Percentiles rank a stretch among this genome's conserved stretches.
Conservation (phyloP, 345 rosid species). For the Cardiospermum halicacabum region DNA sequence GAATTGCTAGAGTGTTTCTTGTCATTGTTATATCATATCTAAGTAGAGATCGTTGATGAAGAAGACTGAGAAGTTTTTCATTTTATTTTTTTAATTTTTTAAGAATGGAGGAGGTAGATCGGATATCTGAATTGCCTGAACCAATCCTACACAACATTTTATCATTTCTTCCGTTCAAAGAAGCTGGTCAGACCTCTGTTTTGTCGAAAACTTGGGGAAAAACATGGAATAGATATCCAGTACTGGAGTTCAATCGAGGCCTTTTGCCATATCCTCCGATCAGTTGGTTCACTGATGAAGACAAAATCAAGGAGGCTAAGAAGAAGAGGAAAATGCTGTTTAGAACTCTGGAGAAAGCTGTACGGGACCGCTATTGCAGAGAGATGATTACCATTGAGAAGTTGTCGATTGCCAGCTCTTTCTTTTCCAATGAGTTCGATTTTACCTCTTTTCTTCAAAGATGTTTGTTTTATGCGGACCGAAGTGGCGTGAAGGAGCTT, state of each 20-base stretch:
- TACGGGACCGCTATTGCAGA: neutral
- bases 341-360: neutral
- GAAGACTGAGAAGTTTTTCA: too few species aligned
- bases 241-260: neutral
- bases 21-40: too few species aligned
- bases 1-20: too few species aligned
- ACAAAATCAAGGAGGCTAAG: neutral
- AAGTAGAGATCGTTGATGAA: too few species aligned
- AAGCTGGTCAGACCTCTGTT: neutral
- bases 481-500: too few species aligned
- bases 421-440: neutral
- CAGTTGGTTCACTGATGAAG: neutral
- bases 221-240: neutral
- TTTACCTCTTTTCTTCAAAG: neutral
- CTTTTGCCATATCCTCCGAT: neutral
- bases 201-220: slow-evolving; percentile 4
- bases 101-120: neutral
- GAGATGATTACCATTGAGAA: neutral
- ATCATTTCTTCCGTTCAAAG: neutral
- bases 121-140: slow-evolving; percentile 6
- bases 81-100: too few species aligned
- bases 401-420: neutral
- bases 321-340: neutral
- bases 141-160: neutral
- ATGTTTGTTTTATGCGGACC: neutral